Evolutionary conservation across 768 basidiomycete genomes (phyloP).

Genomic region (Boletus vermiculosoides): DNA sequence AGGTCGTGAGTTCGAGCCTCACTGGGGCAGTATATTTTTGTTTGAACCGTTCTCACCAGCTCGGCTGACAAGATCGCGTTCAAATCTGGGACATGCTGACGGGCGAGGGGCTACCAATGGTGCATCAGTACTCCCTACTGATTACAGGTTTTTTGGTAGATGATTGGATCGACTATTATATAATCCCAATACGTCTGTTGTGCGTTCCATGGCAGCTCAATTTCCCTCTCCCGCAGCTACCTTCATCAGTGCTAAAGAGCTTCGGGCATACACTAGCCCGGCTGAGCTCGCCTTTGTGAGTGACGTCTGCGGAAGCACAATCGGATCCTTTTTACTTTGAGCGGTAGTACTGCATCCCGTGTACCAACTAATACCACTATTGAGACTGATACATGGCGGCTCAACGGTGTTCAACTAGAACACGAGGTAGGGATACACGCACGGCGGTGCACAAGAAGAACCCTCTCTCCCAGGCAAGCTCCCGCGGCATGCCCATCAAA

Average conservation of each 20-base stretch:
- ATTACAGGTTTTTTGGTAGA: background rate
- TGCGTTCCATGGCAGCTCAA: no score
- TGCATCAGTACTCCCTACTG: no score
- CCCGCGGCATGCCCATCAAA: background rate
- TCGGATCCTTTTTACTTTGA: background rate
- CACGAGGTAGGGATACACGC: slow-evolving; percentile 11
- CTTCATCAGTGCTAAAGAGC: background rate
- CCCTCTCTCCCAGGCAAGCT: slow-evolving; percentile 38
- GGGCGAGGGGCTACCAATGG: no score
- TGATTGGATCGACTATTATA: background rate
- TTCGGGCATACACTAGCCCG: background rate
- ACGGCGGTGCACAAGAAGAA: slow-evolving; percentile 2
- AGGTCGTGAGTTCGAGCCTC: slow-evolving; percentile 56
- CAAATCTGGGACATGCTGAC: no score
- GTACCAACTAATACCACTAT: slow-evolving; percentile 2
- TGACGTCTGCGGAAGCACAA: background rate
- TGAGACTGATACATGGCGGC: slow-evolving; percentile 8
- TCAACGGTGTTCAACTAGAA: slow-evolving; percentile 1
- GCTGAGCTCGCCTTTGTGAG: no score
- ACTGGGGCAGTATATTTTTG: slow-evolving; percentile 41
- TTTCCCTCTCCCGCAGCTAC: background rate
- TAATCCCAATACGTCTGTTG: background rate
- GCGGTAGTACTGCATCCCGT: slow-evolving; percentile 3
- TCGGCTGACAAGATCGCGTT: no score
- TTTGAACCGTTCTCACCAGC: no score